These are phyloP conservation scores for Lignosus rhinocerotis DNA, from an alignment of 1,284 basidiomycete species.

Conservation along the genomic window DNA sequence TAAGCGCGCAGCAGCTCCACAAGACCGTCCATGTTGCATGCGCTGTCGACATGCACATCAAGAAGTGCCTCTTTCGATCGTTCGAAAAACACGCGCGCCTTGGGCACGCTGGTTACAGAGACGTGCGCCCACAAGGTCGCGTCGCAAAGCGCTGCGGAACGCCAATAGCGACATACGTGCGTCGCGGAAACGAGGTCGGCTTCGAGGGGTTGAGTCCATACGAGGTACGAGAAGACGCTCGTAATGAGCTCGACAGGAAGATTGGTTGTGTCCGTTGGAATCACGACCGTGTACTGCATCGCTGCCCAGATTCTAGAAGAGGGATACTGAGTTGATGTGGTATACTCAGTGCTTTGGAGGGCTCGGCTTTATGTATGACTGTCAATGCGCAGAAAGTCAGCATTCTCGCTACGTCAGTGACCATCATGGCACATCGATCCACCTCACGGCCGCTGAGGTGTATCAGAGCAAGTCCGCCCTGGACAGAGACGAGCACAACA, in stretches of 20 bases:
- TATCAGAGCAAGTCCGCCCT: no score
- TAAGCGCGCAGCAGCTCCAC: neutral
- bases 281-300: no score
- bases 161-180: neutral
- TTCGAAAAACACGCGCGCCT: neutral
- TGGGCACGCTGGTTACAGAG: neutral
- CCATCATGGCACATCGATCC: no score
- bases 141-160: neutral
- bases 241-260: neutral
- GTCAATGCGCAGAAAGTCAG: no score
- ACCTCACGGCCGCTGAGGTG: no score
- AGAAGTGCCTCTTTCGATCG: neutral
- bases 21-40: neutral
- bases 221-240: neutral
- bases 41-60: neutral
- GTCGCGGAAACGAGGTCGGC: neutral
- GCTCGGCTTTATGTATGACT: no score
- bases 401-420: no score
- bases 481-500: no score
- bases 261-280: neutral
- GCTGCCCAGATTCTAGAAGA: no score
- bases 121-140: neutral
- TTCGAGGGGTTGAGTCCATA: neutral
- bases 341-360: no score
- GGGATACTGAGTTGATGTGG: no score